These are phyloP conservation scores for Alliaria petiolata DNA, from an alignment of 345 rosid genomes.

Conservation along the genomic window DNA sequence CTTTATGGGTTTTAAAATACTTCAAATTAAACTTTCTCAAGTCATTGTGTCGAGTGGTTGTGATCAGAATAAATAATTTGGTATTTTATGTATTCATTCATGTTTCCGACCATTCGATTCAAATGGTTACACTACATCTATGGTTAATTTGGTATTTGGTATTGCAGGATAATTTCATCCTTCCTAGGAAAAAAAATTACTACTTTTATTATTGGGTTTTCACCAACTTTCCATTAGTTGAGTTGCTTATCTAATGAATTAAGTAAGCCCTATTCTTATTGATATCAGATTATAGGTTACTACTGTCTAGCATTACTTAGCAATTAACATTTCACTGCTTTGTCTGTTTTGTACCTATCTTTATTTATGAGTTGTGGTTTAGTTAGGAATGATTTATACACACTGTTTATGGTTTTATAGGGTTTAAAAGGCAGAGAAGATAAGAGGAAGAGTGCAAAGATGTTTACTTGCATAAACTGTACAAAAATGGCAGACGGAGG, in stretches of 20 bases:
- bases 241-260: constrained; percentile 4
- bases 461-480: constrained; percentile 98
- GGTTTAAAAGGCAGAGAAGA: constrained; percentile 12
- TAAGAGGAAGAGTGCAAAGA: constrained; percentile 33
- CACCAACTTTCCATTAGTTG: neutral
- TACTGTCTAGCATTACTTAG: too few species aligned
- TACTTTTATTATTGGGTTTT: too few species aligned
- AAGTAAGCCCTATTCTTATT: neutral
- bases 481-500: constrained; percentile 73
- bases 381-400: constrained; percentile 3
- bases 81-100: neutral
- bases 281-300: neutral
- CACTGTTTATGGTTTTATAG: neutral
- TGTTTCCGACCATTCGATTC: neutral
- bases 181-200: neutral
- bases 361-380: neutral
- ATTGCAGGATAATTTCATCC: neutral
- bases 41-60: too few species aligned
- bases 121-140: neutral
- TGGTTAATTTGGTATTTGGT: too few species aligned
- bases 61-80: neutral
- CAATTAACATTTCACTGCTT: too few species aligned
- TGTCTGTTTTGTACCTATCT: too few species aligned
- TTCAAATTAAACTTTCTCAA: neutral
- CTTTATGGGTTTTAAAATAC: neutral